Percentiles rank a stretch among this genome's conserved stretches.
Evolutionary conservation across 352 stramenopile genomes (phyloP).

Genomic region (Globisporangium orthogonon): DNA sequence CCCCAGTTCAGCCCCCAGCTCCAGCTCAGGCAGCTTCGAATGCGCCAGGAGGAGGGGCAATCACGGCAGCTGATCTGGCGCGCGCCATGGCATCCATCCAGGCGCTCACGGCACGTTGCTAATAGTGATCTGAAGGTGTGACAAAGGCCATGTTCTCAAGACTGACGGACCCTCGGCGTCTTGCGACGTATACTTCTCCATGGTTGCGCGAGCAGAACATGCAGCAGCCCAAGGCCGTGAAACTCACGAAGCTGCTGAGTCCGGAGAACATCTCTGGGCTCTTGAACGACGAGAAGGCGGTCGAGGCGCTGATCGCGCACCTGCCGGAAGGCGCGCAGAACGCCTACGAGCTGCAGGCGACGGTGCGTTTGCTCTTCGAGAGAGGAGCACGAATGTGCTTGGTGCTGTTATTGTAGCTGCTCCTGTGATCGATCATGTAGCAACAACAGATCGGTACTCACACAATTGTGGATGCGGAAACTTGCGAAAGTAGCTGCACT

Average conservation of each 20-base stretch:
- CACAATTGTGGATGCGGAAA: background rate
- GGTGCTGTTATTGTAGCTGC: no score
- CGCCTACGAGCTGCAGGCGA: constrained; percentile 62
- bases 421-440: background rate
- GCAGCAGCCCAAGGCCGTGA: constrained; percentile 55
- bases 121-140: background rate
- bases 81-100: constrained; percentile 83
- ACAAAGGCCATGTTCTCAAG: no score
- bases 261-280: constrained; percentile 49
- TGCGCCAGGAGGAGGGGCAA: constrained; percentile 11
- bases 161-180: background rate
- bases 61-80: constrained; percentile 82
- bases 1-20: constrained; percentile 12
- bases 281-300: constrained; percentile 51
- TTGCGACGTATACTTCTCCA: background rate
- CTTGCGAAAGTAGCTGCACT: constrained; percentile 34
- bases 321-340: constrained; percentile 81
- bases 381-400: background rate
- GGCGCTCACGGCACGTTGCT: constrained; percentile 33
- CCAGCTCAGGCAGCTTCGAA: constrained; percentile 1
- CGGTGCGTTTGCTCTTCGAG: constrained; percentile 22
- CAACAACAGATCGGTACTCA: background rate
- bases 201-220: background rate
- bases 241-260: constrained; percentile 56
- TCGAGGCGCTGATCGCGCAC: constrained; percentile 56